phyloP scores from a whole-genome alignment of 2,329 filamentous ascomycete genomes.

The Ascochyta rabiei region DNA sequence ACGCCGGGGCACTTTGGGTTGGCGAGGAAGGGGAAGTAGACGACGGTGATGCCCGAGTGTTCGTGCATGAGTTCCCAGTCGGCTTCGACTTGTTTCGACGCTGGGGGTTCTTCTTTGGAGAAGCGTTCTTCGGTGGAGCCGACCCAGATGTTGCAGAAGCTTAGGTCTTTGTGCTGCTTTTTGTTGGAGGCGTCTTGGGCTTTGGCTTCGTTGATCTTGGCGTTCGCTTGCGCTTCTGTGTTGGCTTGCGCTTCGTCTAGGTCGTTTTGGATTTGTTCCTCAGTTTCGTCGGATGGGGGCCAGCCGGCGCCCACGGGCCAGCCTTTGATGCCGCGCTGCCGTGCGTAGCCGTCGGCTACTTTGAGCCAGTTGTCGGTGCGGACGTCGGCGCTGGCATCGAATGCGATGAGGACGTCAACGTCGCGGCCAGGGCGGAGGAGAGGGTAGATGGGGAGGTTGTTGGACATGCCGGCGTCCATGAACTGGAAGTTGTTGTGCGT shows the following conservation, averaged over 20 bases:
- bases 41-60: conserved; percentile 82
- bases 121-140: conserved; percentile 79
- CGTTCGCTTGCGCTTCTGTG: conserved; percentile 64
- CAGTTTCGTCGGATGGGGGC: conserved; percentile 69
- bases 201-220: conserved; percentile 67
- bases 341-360: conserved; percentile 89
- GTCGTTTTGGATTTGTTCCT: conserved; percentile 66
- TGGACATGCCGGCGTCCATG: conserved; percentile 99
- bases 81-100: conserved; percentile 64
- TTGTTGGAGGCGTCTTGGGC: conserved; percentile 27
- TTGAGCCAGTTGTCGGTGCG: conserved; percentile 96
- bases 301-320: conserved; percentile 97
- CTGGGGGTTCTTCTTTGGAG: conserved; percentile 59
- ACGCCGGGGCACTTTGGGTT: conserved; percentile 81
- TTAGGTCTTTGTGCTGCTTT: conserved; percentile 61
- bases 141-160: conserved; percentile 95
- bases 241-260: conserved; percentile 71
- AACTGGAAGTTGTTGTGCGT: conserved; percentile 66
- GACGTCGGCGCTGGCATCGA: conserved; percentile 93
- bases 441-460: conserved; percentile 96
- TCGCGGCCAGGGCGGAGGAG: conserved; percentile 85
- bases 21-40: conserved; percentile 88
- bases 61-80: conserved; percentile 72
- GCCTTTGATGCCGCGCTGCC: conserved; percentile 86
- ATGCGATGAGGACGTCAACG: conserved; percentile 88